phyloP scores from a whole-genome alignment of 306 rosid genomes.

The Cotoneaster glaucophyllus region DNA sequence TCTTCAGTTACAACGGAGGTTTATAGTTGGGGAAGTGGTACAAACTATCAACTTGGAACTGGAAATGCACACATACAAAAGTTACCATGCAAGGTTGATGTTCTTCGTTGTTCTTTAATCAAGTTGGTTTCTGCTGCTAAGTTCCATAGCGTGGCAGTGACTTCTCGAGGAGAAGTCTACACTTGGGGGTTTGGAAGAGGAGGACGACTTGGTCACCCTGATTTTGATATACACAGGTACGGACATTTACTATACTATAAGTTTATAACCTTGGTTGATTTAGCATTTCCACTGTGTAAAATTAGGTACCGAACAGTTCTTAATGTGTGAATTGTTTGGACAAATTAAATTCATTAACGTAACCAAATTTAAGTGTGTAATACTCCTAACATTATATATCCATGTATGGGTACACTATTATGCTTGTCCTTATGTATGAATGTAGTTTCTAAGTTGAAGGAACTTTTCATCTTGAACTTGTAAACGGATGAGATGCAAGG shows the following conservation, averaged over 20 bases:
- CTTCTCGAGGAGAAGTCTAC: slow-evolving; percentile 67
- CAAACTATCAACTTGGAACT: slow-evolving; percentile 97
- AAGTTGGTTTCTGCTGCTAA: slow-evolving; percentile 80
- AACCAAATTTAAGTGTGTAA: not conserved
- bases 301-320: not conserved
- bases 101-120: slow-evolving; percentile 61
- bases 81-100: slow-evolving; percentile 86
- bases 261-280: not conserved
- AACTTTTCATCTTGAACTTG: not conserved
- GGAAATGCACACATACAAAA: slow-evolving; percentile 91
- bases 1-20: slow-evolving; percentile 73
- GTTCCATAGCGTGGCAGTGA: slow-evolving; percentile 91
- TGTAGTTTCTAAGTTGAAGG: not conserved
- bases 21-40: slow-evolving; percentile 95
- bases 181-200: slow-evolving; percentile 99
- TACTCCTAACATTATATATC: not conserved
- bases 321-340: not conserved
- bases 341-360: not conserved
- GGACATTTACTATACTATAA: not conserved
- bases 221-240: slow-evolving; percentile 96
- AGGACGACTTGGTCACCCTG: slow-evolving; percentile 96
- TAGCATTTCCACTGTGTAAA: not conserved
- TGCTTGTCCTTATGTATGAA: not conserved
- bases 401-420: not conserved
- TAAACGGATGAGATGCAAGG: not conserved